Evolutionary conservation across 1,284 basidiomycete genomes (phyloP), one percentile per base, ranked within the genome.

Genomic region (Neotropicomus parvogracilis): DNA sequence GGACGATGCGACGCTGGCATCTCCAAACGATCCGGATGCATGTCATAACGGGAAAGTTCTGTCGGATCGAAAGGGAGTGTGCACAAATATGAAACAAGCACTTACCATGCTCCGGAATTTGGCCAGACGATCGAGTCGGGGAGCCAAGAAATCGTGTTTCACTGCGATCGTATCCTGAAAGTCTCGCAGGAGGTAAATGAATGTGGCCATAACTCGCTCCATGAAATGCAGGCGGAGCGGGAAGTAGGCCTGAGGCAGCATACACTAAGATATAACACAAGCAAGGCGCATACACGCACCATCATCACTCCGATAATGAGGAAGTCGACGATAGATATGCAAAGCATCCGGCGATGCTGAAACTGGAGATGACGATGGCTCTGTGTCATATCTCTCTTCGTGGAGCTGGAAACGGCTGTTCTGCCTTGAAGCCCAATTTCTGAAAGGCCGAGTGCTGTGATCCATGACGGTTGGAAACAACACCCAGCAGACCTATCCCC

Each of bases 251-350:
- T 56, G 39, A 48, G 0, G 38, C 28, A 49, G 51, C 31, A 48
- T 51, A 40, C 34, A 46, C n/a, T 32, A 31, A 26, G 14, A 29
- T 31, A 46, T 20, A 46, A 28, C 7, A 21, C 5, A 35, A 14
- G 14, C 7, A 28, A 39, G 51, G 26, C 65, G 76, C 77, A 80
- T 77, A 79, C 64, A 80, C 62, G 57, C 64, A 79, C 81, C 66
- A 53, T 69, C 69, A 31, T 70, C 67, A 33, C 70, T 69, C 19
- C 50, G 43, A 39, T 60, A 54, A 37, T 17, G 21, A 6, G 41
- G 27, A 24, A 28, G 19, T 29, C 49, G 36, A 35, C 26, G 37
- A 37, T 50, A 41, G 36, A 53, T 5, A 24, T 46, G 35, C 35
- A 38, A 36, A 19, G 26, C 43, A 28, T 50, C 45, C 0, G 44